Conservation (phyloP, 1,284 basidiomycete genomes). For the Paramarasmius palmivorus region DNA sequence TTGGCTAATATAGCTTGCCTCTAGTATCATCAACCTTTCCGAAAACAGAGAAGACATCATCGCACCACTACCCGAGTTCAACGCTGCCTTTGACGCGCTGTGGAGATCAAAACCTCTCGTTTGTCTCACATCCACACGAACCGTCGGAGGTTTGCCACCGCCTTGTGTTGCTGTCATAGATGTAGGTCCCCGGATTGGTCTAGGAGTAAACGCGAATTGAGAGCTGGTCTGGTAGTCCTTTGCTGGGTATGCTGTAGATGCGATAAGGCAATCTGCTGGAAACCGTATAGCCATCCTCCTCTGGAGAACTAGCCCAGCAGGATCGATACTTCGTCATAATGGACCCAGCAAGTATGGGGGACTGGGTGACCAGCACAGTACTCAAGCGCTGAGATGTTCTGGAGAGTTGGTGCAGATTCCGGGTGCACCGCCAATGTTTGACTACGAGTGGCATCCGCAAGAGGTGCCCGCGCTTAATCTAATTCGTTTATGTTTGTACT, state of each 20-base stretch:
- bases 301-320: slow-evolving; percentile 2
- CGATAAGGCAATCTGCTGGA: not conserved
- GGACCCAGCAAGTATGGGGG: not conserved
- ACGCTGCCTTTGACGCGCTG: not conserved
- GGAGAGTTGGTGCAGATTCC: not conserved
- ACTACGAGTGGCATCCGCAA: not conserved
- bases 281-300: not conserved
- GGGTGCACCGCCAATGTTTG: slow-evolving; percentile 2
- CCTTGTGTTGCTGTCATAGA: slow-evolving; percentile 4
- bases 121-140: not conserved
- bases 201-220: not conserved
- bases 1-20: not conserved
- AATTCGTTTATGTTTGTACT: no score
- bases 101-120: not conserved
- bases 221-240: not conserved
- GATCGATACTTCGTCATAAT: not conserved
- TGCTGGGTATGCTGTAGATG: slow-evolving; percentile 1
- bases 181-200: not conserved
- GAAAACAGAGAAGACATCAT: not conserved
- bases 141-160: not conserved
- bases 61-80: not conserved
- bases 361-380: not conserved
- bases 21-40: not conserved
- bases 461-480: no score
- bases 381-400: not conserved